Percentiles rank a stretch among this genome's conserved stretches.
Evolutionary conservation across 495 filamentous ascomycete species (phyloP).

Genomic region (Penicillium canariense): DNA sequence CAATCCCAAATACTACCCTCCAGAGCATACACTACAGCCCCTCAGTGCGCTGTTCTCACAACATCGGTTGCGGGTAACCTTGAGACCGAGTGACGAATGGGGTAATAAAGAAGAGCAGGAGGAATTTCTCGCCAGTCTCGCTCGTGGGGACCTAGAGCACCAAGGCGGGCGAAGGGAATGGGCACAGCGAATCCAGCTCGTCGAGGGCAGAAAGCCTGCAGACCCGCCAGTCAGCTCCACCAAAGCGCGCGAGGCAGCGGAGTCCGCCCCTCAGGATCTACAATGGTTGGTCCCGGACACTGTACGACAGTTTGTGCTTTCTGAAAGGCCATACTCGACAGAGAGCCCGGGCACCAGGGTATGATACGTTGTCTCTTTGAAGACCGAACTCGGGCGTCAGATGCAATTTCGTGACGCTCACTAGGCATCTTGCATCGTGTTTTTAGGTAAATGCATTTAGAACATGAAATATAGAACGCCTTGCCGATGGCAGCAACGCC

Average conservation of each 20-base stretch:
- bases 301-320: constrained; percentile 58
- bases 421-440: neutral
- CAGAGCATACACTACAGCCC: constrained; percentile 48
- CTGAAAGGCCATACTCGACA: constrained; percentile 35
- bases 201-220: constrained; percentile 55
- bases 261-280: constrained; percentile 54
- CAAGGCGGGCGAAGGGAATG: constrained; percentile 65
- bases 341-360: neutral
- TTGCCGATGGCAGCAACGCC: neutral
- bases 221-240: constrained; percentile 74
- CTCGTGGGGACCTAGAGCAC: constrained; percentile 47
- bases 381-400: neutral
- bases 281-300: constrained; percentile 59
- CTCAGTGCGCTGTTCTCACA: constrained; percentile 67
- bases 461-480: neutral
- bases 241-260: constrained; percentile 64
- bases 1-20: constrained; percentile 79
- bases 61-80: constrained; percentile 69
- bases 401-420: neutral
- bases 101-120: constrained; percentile 58
- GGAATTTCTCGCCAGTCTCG: constrained; percentile 53
- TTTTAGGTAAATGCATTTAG: neutral
- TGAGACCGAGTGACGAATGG: constrained; percentile 67
- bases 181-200: constrained; percentile 67
- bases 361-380: neutral